These are phyloP conservation scores for Macrophomina pseudophaseolina DNA, from an alignment of 2,329 filamentous ascomycete species.

Conservation along the genomic window DNA sequence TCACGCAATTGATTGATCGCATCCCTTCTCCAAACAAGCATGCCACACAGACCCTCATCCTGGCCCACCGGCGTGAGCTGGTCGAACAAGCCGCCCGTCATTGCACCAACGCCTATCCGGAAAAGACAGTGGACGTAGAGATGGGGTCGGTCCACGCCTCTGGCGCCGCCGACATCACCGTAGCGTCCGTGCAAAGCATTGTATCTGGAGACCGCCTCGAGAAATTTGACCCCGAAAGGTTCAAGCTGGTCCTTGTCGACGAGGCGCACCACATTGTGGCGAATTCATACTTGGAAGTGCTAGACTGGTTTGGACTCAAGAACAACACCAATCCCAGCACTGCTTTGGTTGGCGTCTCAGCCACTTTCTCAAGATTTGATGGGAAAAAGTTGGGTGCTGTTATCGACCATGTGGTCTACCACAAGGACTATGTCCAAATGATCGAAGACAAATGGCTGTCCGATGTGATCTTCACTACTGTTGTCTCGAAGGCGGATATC, in stretches of 20 bases:
- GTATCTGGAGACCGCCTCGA: constrained; percentile 74
- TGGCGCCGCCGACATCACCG: constrained; percentile 86
- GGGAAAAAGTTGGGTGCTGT: constrained; percentile 80
- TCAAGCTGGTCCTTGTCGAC: constrained; percentile 92
- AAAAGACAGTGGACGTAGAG: constrained; percentile 84
- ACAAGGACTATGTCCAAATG: constrained; percentile 82
- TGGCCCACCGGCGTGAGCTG: constrained; percentile 90
- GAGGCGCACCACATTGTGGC: constrained; percentile 98
- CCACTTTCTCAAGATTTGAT: constrained; percentile 79
- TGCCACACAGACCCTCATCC: constrained; percentile 81
- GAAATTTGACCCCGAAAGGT: constrained; percentile 79
- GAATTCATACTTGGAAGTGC: constrained; percentile 72
- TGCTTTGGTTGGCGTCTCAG: constrained; percentile 86
- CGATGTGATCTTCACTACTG: constrained; percentile 92
- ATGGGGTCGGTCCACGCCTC: constrained; percentile 81
- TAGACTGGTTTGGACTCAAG: constrained; percentile 79
- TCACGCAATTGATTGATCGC: constrained; percentile 89
- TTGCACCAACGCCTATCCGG: constrained; percentile 79
- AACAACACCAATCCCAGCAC: constrained; percentile 48
- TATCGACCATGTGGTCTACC: constrained; percentile 95
- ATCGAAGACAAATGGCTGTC: constrained; percentile 91
- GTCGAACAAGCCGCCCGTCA: constrained; percentile 92
- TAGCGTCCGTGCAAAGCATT: constrained; percentile 89
- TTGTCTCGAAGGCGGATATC: constrained; percentile 80
- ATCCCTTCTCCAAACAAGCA: constrained; percentile 61